Evolutionary conservation across 257 asterid species (phyloP), one percentile per base, ranked within the genome.

Genomic region (Nicotiana attenuata): DNA sequence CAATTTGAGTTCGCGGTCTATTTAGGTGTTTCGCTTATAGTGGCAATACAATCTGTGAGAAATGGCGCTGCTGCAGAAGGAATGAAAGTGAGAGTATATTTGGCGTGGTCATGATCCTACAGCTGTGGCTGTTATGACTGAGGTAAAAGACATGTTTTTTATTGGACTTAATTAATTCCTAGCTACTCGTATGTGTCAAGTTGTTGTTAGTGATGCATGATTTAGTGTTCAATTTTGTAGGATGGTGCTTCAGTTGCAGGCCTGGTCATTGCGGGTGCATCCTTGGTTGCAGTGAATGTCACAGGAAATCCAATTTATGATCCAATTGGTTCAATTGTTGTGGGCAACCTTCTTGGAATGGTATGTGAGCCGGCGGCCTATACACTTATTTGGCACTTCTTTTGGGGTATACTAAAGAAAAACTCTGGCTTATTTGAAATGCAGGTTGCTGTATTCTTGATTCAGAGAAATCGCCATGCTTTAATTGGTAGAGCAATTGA

Each of bases 31-130:
- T 96, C 98, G 66, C 97, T 96, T 87, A 10, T 91, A 77, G 99
- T 96, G 87, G 99, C 99, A 47, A 83, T 96, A 84, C 89, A 88
- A 83, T 98, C 98, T 81, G 98, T 94, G 82, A 91, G 90, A 86
- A 93, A 91, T 84, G 97, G 99, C 80, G 99, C 98, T 81, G 97
- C 97, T 77, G 95, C 98, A 45, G 99, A 96, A 92, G 97, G 97
- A 85, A 92, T 96, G 99, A 92, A 71, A 75, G 90, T 96, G 86
- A 91, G 99, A 96, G 81, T 96, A 96, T 87, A 89, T 93, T 50
- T 96, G 97, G 98, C 93, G 99, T 80, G 99, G 98, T 84, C 98
- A 96, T 86, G 98, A 94, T 87, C 99, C 98, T 71, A 96, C 99
- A 22, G 85, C 98, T 80, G 98, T 94, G 84, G 99, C 98, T 66